These are phyloP conservation scores for Paramecium pentaurelia DNA, from an alignment of 73 alveolate species.

Conservation along the genomic window DNA sequence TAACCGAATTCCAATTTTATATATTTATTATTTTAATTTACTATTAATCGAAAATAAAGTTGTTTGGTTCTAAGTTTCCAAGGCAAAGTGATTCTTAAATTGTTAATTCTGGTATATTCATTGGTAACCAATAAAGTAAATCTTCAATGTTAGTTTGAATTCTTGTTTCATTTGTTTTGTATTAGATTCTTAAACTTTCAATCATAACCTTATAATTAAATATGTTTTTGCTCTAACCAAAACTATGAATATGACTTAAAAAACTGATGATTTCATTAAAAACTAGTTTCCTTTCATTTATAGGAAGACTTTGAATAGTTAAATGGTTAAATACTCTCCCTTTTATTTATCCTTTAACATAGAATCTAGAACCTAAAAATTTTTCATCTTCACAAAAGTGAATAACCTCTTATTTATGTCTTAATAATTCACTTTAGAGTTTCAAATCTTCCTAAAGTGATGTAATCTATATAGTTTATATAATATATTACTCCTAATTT, in stretches of 20 bases:
- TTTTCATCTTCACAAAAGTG: neutral
- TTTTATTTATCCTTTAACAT: neutral
- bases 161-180: too few species aligned
- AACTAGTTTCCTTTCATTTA: neutral
- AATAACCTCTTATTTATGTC: neutral
- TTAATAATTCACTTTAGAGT: neutral
- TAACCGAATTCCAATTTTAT: constrained; percentile 32
- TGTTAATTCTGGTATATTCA: constrained; percentile 8
- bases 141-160: neutral
- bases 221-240: neutral
- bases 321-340: neutral
- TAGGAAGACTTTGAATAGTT: neutral
- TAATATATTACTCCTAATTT: neutral
- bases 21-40: constrained; percentile 24
- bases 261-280: neutral
- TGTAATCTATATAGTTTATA: neutral
- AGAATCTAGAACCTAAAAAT: neutral
- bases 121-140: neutral
- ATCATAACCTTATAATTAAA: neutral
- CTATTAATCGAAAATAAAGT: constrained; percentile 38
- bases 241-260: neutral
- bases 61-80: constrained; percentile 41
- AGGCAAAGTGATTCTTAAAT: neutral
- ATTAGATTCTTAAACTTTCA: too few species aligned
- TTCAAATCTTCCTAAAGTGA: neutral